Evolutionary conservation across 352 stramenopile species (phyloP).

Genomic region (Globisporangium nodosum): DNA sequence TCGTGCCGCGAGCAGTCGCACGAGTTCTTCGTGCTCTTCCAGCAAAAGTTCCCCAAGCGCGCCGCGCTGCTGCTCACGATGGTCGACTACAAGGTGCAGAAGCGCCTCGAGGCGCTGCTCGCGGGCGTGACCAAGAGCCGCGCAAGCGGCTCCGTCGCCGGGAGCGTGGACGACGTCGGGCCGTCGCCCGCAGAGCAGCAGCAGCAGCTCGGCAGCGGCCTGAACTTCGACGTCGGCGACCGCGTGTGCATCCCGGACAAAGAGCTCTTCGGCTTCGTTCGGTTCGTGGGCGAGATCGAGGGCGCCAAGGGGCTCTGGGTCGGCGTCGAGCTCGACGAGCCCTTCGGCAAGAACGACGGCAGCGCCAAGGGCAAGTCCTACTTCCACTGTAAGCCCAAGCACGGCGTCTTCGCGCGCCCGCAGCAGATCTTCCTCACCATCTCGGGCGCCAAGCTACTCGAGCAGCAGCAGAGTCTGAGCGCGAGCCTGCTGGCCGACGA

Average conservation of each 20-base stretch:
- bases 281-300: conserved; percentile 67
- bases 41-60: conserved; percentile 75
- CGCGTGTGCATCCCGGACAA: conserved; percentile 84
- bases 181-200: background rate
- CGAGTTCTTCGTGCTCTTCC: conserved; percentile 65
- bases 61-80: conserved; percentile 54
- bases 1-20: conserved; percentile 62
- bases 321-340: conserved; percentile 71
- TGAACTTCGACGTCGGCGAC: conserved; percentile 58
- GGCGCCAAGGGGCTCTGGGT: conserved; percentile 70
- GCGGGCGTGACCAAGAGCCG: conserved; percentile 11
- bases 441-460: conserved; percentile 40
- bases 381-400: conserved; percentile 72
- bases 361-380: conserved; percentile 78
- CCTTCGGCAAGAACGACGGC: conserved; percentile 79
- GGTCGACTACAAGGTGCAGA: conserved; percentile 82
- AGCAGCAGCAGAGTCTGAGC: conserved; percentile 31
- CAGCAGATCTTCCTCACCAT: conserved; percentile 75
- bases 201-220: conserved; percentile 9
- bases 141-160: conserved; percentile 16
- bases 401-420: conserved; percentile 72
- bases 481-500: conserved; percentile 17
- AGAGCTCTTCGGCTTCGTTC: conserved; percentile 78
- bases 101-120: conserved; percentile 64
- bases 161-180: conserved; percentile 49